Conservation (phyloP, 192 early-diverging fungal species). For the Allomyces macrogynus region DNA sequence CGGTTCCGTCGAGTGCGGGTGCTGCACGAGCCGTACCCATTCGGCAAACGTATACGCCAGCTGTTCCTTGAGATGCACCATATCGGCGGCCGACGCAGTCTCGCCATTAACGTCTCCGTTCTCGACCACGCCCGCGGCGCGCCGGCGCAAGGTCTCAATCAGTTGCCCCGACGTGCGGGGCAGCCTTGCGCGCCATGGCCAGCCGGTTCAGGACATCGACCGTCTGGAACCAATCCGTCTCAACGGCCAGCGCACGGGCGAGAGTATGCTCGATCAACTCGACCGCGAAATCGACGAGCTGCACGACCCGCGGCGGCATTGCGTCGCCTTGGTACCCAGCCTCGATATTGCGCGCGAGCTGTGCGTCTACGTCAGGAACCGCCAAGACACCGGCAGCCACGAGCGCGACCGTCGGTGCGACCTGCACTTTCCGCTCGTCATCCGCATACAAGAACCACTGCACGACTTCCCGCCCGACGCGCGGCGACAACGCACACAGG, state of each 20-base stretch:
- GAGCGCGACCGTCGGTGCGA: slow-evolving; percentile 59
- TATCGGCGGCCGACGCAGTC: slow-evolving; percentile 24
- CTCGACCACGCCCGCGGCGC: too few species aligned
- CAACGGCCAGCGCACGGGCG: slow-evolving; percentile 6
- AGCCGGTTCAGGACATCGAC: slow-evolving; percentile 53
- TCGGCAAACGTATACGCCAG: slow-evolving; percentile 50
- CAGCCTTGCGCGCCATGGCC: slow-evolving; percentile 35
- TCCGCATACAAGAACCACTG: slow-evolving; percentile 83
- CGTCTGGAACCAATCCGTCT: slow-evolving; percentile 33
- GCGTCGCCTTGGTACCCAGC: slow-evolving; percentile 12
- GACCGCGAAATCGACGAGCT: slow-evolving; percentile 51
- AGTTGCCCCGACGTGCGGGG: slow-evolving; percentile 3
- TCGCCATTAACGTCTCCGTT: slow-evolving; percentile 6
- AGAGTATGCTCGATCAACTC: slow-evolving; percentile 47
- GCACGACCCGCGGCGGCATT: too few species aligned
- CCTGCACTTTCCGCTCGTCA: slow-evolving; percentile 87
- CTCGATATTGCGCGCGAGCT: slow-evolving; percentile 71
- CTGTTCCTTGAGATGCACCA: slow-evolving; percentile 32
- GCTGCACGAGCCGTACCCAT: slow-evolving; percentile 58
- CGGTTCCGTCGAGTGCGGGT: slow-evolving; percentile 50
- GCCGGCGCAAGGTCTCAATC: too few species aligned
- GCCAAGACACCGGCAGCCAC: slow-evolving; percentile 59
- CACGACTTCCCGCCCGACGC: slow-evolving; percentile 62
- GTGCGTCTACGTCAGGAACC: slow-evolving; percentile 64
- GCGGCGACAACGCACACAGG: slow-evolving; percentile 64